Conservation (phyloP, 345 rosid genomes). For the Aquilaria sinensis region DNA sequence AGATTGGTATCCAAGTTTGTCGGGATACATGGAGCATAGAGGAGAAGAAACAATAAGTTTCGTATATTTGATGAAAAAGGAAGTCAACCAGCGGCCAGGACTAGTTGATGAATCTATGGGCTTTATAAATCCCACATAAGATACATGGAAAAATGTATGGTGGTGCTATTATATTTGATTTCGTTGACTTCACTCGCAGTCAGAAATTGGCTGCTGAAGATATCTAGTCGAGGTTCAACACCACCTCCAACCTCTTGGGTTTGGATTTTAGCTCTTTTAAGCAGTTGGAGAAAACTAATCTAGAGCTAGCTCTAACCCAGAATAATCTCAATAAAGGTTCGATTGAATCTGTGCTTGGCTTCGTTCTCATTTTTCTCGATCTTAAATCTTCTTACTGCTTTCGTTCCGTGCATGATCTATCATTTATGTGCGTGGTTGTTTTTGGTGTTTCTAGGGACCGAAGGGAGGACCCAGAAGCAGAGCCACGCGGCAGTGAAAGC, state of each 20-base stretch:
- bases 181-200: constrained; percentile 26
- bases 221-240: constrained; percentile 62
- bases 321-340: constrained; percentile 23
- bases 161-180: constrained; percentile 59
- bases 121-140: too few relatives aligned
- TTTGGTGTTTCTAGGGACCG: constrained; percentile 2
- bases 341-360: neutral
- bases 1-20: too few relatives aligned
- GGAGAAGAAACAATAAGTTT: too few relatives aligned
- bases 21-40: too few relatives aligned
- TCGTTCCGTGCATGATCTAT: neutral
- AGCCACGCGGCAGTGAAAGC: constrained; percentile 13
- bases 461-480: constrained; percentile 17
- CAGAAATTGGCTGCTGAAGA: constrained; percentile 41
- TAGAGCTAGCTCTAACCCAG: constrained; percentile 8
- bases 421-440: constrained; percentile 1
- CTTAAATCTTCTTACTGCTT: neutral
- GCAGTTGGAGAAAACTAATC: neutral
- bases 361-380: too few relatives aligned
- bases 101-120: too few relatives aligned
- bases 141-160: constrained; percentile 56
- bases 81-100: too few relatives aligned
- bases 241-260: constrained; percentile 43
- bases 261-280: constrained; percentile 11
- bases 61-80: too few relatives aligned